Conservation (phyloP, 768 basidiomycete species). For the Pulveroboletus sp. region DNA sequence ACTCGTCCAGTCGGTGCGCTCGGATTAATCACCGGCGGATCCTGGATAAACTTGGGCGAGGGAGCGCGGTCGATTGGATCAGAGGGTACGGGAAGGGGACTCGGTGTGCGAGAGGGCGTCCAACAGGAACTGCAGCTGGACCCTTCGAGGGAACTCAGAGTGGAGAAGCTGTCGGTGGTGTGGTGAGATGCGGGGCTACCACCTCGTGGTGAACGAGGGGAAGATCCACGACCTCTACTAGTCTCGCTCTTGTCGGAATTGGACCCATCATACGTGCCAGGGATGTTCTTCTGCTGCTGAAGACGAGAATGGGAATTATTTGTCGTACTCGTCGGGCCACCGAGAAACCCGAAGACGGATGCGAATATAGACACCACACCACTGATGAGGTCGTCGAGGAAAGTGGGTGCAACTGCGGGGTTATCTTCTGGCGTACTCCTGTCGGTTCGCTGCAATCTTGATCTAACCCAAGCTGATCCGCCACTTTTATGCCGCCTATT, state of each 20-base stretch:
- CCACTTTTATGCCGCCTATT: background rate
- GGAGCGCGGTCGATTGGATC: constrained; percentile 28
- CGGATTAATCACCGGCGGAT: background rate
- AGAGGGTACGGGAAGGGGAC: constrained; percentile 22
- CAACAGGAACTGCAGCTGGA: constrained; percentile 37
- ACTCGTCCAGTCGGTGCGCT: background rate
- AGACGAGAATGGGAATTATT: background rate
- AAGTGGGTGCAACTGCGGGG: background rate
- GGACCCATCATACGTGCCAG: constrained; percentile 19
- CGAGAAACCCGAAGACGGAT: constrained; percentile 12
- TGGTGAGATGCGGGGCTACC: constrained; percentile 19
- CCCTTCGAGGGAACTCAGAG: constrained; percentile 45
- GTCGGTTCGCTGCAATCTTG: constrained; percentile 10
- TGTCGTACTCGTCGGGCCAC: background rate
- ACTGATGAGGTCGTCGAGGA: constrained; percentile 19
- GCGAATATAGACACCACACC: constrained; percentile 17
- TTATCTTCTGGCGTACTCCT: background rate
- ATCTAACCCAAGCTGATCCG: constrained; percentile 11
- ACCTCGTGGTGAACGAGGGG: background rate
- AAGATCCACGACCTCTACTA: constrained; percentile 2
- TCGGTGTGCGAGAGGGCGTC: constrained; percentile 21
- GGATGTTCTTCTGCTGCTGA: constrained; percentile 6
- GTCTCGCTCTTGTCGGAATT: constrained; percentile 10
- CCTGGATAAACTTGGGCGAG: constrained; percentile 30
- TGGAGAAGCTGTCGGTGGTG: constrained; percentile 40